Percentiles rank a stretch among this genome's conserved stretches.
These are phyloP conservation scores for Penicillium robsamsonii DNA, from an alignment of 495 filamentous ascomycete species.

Conservation along the genomic window DNA sequence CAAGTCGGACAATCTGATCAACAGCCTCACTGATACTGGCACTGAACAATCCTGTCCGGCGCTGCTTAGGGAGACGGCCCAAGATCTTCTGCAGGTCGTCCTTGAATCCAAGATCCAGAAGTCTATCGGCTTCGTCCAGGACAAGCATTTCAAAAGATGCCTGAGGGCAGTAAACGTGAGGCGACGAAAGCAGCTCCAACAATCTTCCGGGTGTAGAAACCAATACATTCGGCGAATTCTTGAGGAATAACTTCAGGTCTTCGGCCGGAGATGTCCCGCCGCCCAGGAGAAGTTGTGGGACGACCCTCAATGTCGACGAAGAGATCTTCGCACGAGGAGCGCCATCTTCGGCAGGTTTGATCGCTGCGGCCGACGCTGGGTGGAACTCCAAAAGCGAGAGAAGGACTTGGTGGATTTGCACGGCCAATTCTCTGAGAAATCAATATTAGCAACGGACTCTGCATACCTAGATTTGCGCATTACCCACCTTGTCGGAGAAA, in stretches of 20 bases:
- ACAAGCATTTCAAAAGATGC: slow-evolving; percentile 88
- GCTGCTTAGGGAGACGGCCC: slow-evolving; percentile 81
- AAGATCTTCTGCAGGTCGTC: slow-evolving; percentile 85
- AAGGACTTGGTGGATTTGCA: slow-evolving; percentile 86
- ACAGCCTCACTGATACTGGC: slow-evolving; percentile 90
- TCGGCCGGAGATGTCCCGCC: slow-evolving; percentile 79
- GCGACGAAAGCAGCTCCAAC: slow-evolving; percentile 83
- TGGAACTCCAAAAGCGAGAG: slow-evolving; percentile 78
- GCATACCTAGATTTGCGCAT: neutral
- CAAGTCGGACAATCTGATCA: slow-evolving; percentile 86
- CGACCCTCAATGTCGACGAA: slow-evolving; percentile 54
- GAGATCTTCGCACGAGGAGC: slow-evolving; percentile 51
- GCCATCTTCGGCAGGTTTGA: slow-evolving; percentile 55
- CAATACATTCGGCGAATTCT: slow-evolving; percentile 77
- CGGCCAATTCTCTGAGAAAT: slow-evolving; percentile 70
- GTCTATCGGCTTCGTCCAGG: slow-evolving; percentile 88
- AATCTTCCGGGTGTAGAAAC: slow-evolving; percentile 88
- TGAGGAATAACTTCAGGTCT: slow-evolving; percentile 79
- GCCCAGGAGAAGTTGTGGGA: slow-evolving; percentile 87
- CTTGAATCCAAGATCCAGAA: slow-evolving; percentile 94
- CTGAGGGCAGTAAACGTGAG: slow-evolving; percentile 82
- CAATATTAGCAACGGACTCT: slow-evolving; percentile 11
- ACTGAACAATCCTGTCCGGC: slow-evolving; percentile 90
- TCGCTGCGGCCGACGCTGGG: slow-evolving; percentile 62
- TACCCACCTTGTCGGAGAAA: slow-evolving; percentile 75